Base-by-base conservation (phyloP, 768 basidiomycete genomes). In the Stropharia rugosoannulata region DNA sequence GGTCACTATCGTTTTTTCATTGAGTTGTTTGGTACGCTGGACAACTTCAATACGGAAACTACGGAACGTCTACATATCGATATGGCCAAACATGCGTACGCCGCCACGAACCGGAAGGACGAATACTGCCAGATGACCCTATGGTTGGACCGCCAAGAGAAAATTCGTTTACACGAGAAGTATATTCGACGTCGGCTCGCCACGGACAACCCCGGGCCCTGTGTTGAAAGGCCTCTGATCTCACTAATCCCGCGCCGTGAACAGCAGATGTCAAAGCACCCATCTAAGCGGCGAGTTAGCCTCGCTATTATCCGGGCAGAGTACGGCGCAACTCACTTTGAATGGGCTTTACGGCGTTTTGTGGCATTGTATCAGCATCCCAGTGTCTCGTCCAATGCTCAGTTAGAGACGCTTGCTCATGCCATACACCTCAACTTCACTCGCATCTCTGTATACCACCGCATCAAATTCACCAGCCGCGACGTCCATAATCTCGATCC, bases 61-160 rank as follows among this genome's bases (percentile, higher is more conserved):
- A 64, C 63, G 13, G 70, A 75, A 56, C 64, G 66, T 1, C 59
- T 76, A 79, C n/a, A n/a, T n/a, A n/a, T n/a, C n/a, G n/a, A n/a
- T n/a, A n/a, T n/a, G n/a, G n/a, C n/a, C n/a, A n/a, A 78, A 54
- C 41, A 67, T 2, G 67, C 59, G 3, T 70, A 61, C 42, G n/a
- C 59, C 22, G 66, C 66, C 1, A 59, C 62, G 11, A 72, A 72
- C 44, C 57, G 57, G 40, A 42, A 62, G 10, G 64, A 72, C 27
- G 64, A 64, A 40, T 61, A 62, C 54, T 59, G 61, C 6, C 76
- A 77, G 52, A 79, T 79, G 77, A 68, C 66, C 0, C 38, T 13
- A 2, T 75, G 71, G 70, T 59, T 79, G 0, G 57, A 62, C 2
- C 61, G 68, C 5, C 67, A 70, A 27, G 75, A 77, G 47, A 70